Evolutionary conservation across 2,329 filamentous ascomycete species (phyloP), one percentile per base, ranked within the genome.

Genomic region (Cylindrodendrum hubeiense): DNA sequence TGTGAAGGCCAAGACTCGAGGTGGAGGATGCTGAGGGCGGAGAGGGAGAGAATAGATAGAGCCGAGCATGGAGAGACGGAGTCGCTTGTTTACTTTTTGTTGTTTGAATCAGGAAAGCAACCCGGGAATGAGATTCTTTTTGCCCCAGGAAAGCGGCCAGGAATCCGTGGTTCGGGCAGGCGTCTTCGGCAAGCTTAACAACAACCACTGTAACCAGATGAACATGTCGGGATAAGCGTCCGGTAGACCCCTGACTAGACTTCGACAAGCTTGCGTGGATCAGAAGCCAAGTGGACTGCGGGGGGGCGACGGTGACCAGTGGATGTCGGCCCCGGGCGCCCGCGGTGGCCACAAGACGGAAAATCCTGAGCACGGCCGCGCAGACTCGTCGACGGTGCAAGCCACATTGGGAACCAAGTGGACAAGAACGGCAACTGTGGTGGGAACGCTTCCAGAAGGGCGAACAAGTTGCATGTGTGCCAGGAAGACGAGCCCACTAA

Each of bases 161-260:
- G 44, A 28, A 28, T 12, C 44, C 8, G 44, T 55, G 50, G 59
- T 44, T 59, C 47, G 52, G 58, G 56, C 63, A 58, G 63, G 53
- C 53, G 59, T 60, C n/a, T 54, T 66, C 46, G 55, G 50, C 61
- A 63, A 63, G 54, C 61, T 63, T 63, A 51, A 56, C 49, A 54
- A 41, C 41, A 41, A 47, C 39, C 28, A 60, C n/a, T 50, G 37
- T 46, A 61, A 67, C 64, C 63, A 66, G 41, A 51, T 66, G 56
- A 52, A 57, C 57, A 70, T 62, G 60, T 66, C 64, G 66, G 69
- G 58, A 56, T 65, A 64, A 67, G 67, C 59, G 54, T 60, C 63
- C 60, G 61, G 66, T 67, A 72, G 69, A 66, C 72, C 72, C 72
- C 72, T 74, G 72, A 73, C 71, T 74, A 74, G 71, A 60, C 67